phyloP scores from a whole-genome alignment of 164 flowering plant genomes.

The Pachysandra terminalis region DNA sequence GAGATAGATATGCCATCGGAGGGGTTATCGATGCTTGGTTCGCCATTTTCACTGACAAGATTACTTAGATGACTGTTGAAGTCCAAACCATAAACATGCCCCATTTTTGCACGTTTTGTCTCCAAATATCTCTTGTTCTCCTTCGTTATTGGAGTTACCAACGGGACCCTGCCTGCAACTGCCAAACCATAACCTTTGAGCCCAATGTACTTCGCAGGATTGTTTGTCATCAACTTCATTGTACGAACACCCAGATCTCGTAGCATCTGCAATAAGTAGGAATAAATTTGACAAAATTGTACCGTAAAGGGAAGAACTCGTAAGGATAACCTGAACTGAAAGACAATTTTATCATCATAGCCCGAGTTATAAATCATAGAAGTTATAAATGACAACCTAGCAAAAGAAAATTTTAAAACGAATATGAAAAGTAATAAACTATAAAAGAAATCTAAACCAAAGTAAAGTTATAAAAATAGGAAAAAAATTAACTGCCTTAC shows the following conservation, averaged over 20 bases:
- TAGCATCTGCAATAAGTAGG: constrained; percentile 56
- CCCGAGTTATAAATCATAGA: too few relatives aligned
- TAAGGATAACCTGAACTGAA: too few relatives aligned
- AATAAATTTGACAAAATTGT: neutral
- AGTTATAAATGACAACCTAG: too few relatives aligned
- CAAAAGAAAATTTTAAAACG: too few relatives aligned
- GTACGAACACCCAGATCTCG: constrained; percentile 87
- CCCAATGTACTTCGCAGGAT: constrained; percentile 83
- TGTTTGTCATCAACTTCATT: constrained; percentile 95
- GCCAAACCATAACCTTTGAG: constrained; percentile 91
- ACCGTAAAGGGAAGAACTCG: neutral
- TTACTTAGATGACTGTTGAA: constrained; percentile 25
- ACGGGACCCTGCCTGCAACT: constrained; percentile 75
- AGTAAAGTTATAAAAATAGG: too few relatives aligned
- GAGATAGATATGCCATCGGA: constrained; percentile 12
- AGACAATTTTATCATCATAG: too few relatives aligned
- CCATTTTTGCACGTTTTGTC: constrained; percentile 90
- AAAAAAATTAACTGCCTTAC: too few relatives aligned
- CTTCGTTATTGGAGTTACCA: constrained; percentile 61
- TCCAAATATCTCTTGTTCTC: constrained; percentile 90
- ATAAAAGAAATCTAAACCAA: neutral
- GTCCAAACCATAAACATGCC: constrained; percentile 68
- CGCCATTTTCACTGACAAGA: constrained; percentile 25
- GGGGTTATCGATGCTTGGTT: neutral
- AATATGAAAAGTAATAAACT: too few relatives aligned